Conservation (phyloP, 2,329 filamentous ascomycete genomes). For the Colletotrichum falcatum region DNA sequence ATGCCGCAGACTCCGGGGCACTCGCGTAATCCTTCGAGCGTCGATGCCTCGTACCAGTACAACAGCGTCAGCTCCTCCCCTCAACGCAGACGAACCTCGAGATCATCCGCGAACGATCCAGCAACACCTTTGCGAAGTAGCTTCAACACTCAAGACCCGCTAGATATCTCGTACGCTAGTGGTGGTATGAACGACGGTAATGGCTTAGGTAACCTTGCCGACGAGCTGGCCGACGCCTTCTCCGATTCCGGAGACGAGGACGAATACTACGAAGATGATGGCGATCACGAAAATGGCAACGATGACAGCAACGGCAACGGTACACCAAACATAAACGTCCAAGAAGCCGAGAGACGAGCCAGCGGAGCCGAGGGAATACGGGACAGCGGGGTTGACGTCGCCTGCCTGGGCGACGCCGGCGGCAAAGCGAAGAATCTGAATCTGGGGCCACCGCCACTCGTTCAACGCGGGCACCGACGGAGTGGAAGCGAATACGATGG, state of each 20-base stretch:
- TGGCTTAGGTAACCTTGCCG: constrained; percentile 81
- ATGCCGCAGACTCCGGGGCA: constrained; percentile 69
- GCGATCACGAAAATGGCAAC: constrained; percentile 45
- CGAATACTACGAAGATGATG: constrained; percentile 56
- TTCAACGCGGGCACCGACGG: constrained; percentile 62
- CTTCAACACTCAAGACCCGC: constrained; percentile 61
- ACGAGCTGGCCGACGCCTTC: constrained; percentile 82
- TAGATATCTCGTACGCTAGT: constrained; percentile 61
- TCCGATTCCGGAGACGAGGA: constrained; percentile 74
- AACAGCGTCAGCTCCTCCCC: constrained; percentile 59
- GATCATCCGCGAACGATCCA: constrained; percentile 63
- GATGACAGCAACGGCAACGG: constrained; percentile 50
- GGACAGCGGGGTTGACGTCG: constrained; percentile 59
- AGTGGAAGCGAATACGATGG: constrained; percentile 74
- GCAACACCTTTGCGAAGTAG: constrained; percentile 62
- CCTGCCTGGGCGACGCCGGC: constrained; percentile 42
- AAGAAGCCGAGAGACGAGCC: constrained; percentile 44
- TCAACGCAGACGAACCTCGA: constrained; percentile 61
- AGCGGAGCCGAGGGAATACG: constrained; percentile 48
- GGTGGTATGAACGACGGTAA: constrained; percentile 59
- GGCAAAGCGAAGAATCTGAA: constrained; percentile 53
- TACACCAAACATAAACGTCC: constrained; percentile 42
- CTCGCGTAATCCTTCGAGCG: constrained; percentile 68
- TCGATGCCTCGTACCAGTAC: constrained; percentile 56
- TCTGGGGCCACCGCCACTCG: constrained; percentile 58